A percentile compares a stretch with the other conserved stretches of the same genome.
Conservation (phyloP, 352 stramenopile genomes). For the Phytophthora pseudosyringae region DNA sequence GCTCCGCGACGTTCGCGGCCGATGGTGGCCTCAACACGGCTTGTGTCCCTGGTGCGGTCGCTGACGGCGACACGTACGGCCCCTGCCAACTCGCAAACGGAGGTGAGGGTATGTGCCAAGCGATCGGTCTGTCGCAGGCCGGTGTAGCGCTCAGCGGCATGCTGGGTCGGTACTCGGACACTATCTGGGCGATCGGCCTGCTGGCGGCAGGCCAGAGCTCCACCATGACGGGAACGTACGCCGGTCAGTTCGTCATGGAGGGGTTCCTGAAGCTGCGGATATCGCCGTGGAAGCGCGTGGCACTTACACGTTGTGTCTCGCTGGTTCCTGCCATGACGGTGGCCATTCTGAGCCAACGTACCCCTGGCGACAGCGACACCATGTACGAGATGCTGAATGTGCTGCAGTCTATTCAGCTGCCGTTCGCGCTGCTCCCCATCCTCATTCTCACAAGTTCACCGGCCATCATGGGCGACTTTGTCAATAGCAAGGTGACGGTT, state of each 20-base stretch:
- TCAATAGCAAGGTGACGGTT: conserved; percentile 52
- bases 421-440: conserved; percentile 83
- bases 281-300: conserved; percentile 79
- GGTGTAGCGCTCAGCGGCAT: conserved; percentile 79
- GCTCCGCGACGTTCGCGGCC: conserved; percentile 49
- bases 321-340: conserved; percentile 90
- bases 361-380: conserved; percentile 77
- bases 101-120: conserved; percentile 70
- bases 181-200: conserved; percentile 94
- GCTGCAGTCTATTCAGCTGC: conserved; percentile 91
- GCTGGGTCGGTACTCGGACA: conserved; percentile 79
- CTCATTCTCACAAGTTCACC: conserved; percentile 83
- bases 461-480: conserved; percentile 82
- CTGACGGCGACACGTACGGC: conserved; percentile 52
- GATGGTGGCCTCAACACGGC: conserved; percentile 64
- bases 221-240: conserved; percentile 97
- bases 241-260: conserved; percentile 89
- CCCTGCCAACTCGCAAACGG: conserved; percentile 61
- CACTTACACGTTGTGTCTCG: conserved; percentile 90
- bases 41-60: conserved; percentile 62
- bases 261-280: conserved; percentile 94
- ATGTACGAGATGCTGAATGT: conserved; percentile 93
- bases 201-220: conserved; percentile 94
- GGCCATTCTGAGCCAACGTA: conserved; percentile 82
- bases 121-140: conserved; percentile 88